Base-by-base conservation (phyloP, 2,329 filamentous ascomycete genomes). In the Penicillium sp. region DNA sequence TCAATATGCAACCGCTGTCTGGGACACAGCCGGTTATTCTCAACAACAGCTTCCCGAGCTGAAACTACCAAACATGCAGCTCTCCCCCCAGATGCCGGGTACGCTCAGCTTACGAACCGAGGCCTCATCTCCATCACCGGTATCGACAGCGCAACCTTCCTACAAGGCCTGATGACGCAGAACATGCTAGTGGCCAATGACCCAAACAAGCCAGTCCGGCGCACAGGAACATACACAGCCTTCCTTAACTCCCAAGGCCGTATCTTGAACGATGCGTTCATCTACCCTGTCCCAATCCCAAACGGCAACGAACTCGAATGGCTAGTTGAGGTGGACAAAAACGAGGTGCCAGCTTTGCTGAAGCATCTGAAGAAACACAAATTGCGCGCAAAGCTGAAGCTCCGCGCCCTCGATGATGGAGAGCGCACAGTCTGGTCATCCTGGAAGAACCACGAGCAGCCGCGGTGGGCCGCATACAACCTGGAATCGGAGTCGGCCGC, bases 201-300 rank as follows among this genome's bases (percentile, higher is more conserved):
- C 8, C 69, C 74, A 62, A 77, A 57, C 69, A 75, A 59, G 59
- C 68, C 61, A 42, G 62, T 68, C 52, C 68, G 65, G 53, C 68
- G 59, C 3, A 75, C 78, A 0, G 88, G 86, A 4, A 87, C 89
- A 72, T 98, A 96, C 75, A 83, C 89, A 7, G 91, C 87, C 0
- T 96, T 99, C 68, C 81, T 99, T 43, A 96, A 90, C 64, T 91
- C 93, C 8, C 85, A 86, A 58, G 95, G 95, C 43, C 85, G 93
- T 56, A 84, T 99, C 10, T 79, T 97, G 44, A 85, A 93, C 78
- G 95, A 99, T 76, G 89, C 92, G 52, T 96, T 98, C 74, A 81
- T 99, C 48, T 97, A 96, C 79, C 88, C 87, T 0, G 63, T 73
- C 77, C 84, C 61, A 68, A 76, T 46, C 68, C 55, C 67, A 52